phyloP scores from a whole-genome alignment of 2,329 filamentous ascomycete species.

The Pseudocercospora fijiensis region DNA sequence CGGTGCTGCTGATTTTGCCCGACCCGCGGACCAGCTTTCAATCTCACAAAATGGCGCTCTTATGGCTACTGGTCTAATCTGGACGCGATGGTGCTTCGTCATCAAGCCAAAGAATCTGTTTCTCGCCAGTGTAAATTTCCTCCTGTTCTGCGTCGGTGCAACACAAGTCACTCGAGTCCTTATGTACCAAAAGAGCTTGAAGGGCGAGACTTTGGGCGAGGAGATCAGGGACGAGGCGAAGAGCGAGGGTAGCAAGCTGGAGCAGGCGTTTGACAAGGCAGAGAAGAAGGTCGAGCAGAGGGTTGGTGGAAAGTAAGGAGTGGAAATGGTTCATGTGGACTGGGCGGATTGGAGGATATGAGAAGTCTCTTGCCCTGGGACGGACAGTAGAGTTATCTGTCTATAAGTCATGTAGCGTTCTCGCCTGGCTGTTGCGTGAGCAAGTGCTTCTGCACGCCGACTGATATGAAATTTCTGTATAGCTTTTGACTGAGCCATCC shows the following conservation, averaged over 20 bases:
- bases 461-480: neutral
- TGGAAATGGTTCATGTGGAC: neutral
- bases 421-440: neutral
- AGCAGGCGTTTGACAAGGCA: conserved; percentile 42
- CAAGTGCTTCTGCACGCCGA: neutral
- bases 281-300: conserved; percentile 35
- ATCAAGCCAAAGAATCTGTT: conserved; percentile 92
- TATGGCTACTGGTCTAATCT: conserved; percentile 88
- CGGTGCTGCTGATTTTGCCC: conserved; percentile 85
- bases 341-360: neutral
- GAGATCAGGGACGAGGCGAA: conserved; percentile 40
- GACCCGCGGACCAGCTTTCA: conserved; percentile 88
- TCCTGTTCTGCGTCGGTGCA: conserved; percentile 83
- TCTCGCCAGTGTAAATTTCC: conserved; percentile 95
- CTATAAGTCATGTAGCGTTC: neutral
- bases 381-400: neutral
- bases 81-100: conserved; percentile 98
- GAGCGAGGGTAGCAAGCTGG: conserved; percentile 34
- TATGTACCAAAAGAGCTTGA: conserved; percentile 61
- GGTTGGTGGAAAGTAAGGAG: conserved; percentile 4
- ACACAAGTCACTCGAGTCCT: conserved; percentile 79
- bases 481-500: neutral
- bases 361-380: neutral
- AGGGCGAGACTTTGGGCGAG: conserved; percentile 53
- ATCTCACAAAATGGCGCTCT: conserved; percentile 89